Evolutionary conservation across 441 rosid species (phyloP).

Genomic region (Theobroma grandiflorum): DNA sequence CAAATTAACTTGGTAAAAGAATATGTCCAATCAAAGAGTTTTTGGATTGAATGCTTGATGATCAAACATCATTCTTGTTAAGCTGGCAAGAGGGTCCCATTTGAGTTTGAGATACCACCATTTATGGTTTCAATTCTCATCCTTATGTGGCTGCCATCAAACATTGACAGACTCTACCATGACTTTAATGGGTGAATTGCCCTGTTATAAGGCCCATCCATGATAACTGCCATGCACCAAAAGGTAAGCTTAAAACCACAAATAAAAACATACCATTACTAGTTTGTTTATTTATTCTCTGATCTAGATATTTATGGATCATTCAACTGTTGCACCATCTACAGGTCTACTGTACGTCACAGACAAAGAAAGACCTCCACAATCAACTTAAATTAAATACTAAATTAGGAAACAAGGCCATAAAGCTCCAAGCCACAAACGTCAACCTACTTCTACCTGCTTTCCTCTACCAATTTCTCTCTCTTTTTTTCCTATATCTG

Average conservation of each 20-base stretch:
- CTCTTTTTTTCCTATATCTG: background rate
- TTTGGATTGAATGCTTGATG: no score
- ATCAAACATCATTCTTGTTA: no score
- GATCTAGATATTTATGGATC: background rate
- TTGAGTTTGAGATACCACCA: no score
- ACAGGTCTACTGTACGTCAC: background rate
- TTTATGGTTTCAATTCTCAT: no score
- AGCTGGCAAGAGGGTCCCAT: no score
- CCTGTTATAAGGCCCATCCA: no score
- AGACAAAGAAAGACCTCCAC: background rate
- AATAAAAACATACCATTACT: background rate
- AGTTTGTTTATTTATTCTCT: background rate
- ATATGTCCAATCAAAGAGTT: no score
- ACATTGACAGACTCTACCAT: no score
- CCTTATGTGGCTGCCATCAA: no score
- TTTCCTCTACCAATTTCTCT: background rate
- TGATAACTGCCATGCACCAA: no score
- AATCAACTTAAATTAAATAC: background rate
- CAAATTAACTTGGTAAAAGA: no score
- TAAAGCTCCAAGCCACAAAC: background rate
- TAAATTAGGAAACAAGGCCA: background rate
- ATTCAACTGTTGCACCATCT: background rate
- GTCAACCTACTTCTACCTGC: conserved; percentile 13
- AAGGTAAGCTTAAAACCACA: background rate
- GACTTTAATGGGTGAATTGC: no score